Conservation (phyloP, 2,329 filamentous ascomycete species). For the Aureobasidium sp. region DNA sequence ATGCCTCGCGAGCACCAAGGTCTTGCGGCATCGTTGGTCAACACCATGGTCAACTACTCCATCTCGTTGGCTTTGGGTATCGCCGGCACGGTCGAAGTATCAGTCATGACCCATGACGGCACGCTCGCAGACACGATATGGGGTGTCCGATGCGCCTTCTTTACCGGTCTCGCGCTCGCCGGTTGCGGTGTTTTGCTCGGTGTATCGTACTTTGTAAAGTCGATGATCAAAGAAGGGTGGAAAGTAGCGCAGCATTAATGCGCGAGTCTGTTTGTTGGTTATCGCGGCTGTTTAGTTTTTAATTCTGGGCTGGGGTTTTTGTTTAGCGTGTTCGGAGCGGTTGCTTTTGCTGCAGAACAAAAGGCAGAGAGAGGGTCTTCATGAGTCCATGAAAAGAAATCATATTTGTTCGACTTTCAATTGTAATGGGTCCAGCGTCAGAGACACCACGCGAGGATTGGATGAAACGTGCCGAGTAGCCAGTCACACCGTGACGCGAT, state of each 20-base stretch:
- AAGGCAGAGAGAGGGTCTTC: not conserved
- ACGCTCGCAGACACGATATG: slow-evolving; percentile 10
- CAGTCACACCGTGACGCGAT: too few relatives aligned
- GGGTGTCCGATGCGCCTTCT: slow-evolving; percentile 20
- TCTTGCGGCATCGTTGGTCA: slow-evolving; percentile 20
- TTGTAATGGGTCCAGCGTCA: too few relatives aligned
- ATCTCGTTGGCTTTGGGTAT: slow-evolving; percentile 20
- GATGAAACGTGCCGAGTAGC: too few relatives aligned
- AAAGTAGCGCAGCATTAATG: slow-evolving; percentile 12
- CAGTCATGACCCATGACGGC: slow-evolving; percentile 13
- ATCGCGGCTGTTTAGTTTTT: not conserved
- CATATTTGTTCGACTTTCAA: not conserved
- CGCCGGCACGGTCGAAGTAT: slow-evolving; percentile 18
- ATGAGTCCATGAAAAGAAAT: not conserved
- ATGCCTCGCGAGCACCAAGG: slow-evolving; percentile 23
- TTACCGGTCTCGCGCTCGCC: slow-evolving; percentile 20
- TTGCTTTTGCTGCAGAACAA: not conserved
- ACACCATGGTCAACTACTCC: slow-evolving; percentile 22
- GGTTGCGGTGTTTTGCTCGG: slow-evolving; percentile 17
- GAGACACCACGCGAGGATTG: too few relatives aligned
- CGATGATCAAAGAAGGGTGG: slow-evolving; percentile 15
- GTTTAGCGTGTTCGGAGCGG: not conserved
- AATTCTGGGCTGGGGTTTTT: too few relatives aligned
- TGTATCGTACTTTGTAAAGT: slow-evolving; percentile 17
- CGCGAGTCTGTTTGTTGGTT: not conserved